Conservation (phyloP, 495 filamentous ascomycete species). For the Endocarpon pusillum region DNA sequence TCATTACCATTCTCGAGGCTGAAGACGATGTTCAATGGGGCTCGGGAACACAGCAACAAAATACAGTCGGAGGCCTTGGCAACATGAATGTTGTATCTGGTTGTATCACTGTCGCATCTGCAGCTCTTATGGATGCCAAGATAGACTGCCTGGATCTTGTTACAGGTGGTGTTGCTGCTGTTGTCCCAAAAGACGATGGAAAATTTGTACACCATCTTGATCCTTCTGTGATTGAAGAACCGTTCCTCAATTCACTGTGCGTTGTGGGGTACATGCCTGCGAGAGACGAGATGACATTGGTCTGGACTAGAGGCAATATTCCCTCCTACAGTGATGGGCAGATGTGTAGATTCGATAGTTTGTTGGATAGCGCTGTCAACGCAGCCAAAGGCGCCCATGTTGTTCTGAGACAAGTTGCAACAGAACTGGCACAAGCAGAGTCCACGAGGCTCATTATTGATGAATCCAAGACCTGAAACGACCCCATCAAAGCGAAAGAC, state of each 20-base stretch:
- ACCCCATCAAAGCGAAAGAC: slow-evolving; percentile 1
- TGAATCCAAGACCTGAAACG: not conserved
- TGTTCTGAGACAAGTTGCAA: slow-evolving; percentile 42
- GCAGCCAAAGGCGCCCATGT: slow-evolving; percentile 39
- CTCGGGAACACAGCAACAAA: slow-evolving; percentile 28
- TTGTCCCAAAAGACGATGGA: slow-evolving; percentile 35
- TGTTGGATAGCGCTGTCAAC: slow-evolving; percentile 47
- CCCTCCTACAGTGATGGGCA: slow-evolving; percentile 17
- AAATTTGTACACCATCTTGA: slow-evolving; percentile 66
- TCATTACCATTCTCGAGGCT: slow-evolving; percentile 82
- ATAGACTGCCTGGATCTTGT: slow-evolving; percentile 93
- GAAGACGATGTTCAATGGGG: slow-evolving; percentile 57
- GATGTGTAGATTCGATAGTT: slow-evolving; percentile 26
- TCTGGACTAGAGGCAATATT: slow-evolving; percentile 79
- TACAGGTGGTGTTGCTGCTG: slow-evolving; percentile 71
- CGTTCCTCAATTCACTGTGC: slow-evolving; percentile 53
- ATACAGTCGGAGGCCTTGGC: slow-evolving; percentile 37
- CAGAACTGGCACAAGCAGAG: too few species aligned
- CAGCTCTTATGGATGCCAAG: slow-evolving; percentile 87
- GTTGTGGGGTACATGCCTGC: slow-evolving; percentile 79
- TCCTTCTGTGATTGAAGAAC: slow-evolving; percentile 56
- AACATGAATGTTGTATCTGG: slow-evolving; percentile 84
- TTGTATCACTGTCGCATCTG: slow-evolving; percentile 85
- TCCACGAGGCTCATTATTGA: slow-evolving; percentile 22
- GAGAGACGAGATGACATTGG: slow-evolving; percentile 79